Percentiles rank a stretch among this genome's conserved stretches.
Conservation (phyloP, 164 flowering plant species). For the Vitis cinerea region DNA sequence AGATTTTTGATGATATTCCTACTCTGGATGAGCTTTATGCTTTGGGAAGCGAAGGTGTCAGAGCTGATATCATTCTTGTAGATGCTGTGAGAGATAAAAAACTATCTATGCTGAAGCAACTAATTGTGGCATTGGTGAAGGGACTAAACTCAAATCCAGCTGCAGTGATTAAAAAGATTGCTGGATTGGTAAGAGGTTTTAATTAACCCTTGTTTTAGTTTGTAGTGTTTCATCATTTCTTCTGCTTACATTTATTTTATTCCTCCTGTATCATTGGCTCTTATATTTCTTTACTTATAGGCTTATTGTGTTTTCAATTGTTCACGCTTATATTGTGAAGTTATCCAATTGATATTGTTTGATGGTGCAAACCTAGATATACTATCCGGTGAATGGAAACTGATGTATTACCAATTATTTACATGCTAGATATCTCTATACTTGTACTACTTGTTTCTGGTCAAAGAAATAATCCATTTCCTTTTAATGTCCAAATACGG, state of each 20-base stretch:
- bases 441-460: too few relatives aligned
- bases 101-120: constrained; percentile 83
- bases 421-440: too few relatives aligned
- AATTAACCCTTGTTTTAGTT: too few relatives aligned
- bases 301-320: too few relatives aligned
- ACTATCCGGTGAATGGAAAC: too few relatives aligned
- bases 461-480: too few relatives aligned
- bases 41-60: constrained; percentile 63
- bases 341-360: too few relatives aligned
- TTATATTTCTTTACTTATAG: too few relatives aligned
- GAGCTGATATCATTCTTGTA: constrained; percentile 82
- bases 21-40: constrained; percentile 75
- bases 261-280: not conserved
- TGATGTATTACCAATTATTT: too few relatives aligned
- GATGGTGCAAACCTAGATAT: too few relatives aligned
- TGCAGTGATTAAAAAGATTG: constrained; percentile 85
- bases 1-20: constrained; percentile 68
- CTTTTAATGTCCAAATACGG: too few relatives aligned
- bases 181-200: constrained; percentile 70
- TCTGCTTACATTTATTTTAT: not conserved
- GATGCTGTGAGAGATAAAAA: constrained; percentile 87
- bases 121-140: constrained; percentile 66
- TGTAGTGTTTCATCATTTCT: constrained; percentile 1
- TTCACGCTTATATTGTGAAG: too few relatives aligned
- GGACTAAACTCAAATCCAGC: constrained; percentile 85